These are phyloP conservation scores for Curvularia eragrostidis DNA, from an alignment of 2,329 filamentous ascomycete species.

Conservation along the genomic window DNA sequence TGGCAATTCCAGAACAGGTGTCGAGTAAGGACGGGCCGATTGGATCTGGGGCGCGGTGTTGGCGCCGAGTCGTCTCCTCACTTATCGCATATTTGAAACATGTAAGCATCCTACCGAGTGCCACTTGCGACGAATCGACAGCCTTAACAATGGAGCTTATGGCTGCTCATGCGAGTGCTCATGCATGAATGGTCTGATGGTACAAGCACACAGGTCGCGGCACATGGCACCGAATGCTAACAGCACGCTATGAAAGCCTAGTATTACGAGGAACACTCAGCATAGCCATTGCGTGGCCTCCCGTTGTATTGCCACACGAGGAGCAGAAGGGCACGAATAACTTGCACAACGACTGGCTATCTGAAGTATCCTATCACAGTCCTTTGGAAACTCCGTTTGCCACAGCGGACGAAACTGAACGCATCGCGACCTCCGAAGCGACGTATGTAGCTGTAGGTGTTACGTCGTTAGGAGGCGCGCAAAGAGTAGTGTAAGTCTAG, in stretches of 20 bases:
- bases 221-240: constrained; percentile 8
- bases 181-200: constrained; percentile 18
- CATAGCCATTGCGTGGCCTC: constrained; percentile 4
- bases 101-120: constrained; percentile 11
- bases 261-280: constrained; percentile 5
- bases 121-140: constrained; percentile 6
- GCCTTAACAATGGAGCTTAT: background rate
- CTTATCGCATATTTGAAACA: constrained; percentile 24
- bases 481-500: constrained; percentile 2
- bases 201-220: constrained; percentile 7
- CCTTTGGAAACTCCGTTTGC: constrained; percentile 1
- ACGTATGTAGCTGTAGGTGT: background rate
- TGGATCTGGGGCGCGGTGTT: constrained; percentile 1
- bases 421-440: constrained; percentile 10
- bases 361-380: constrained; percentile 3
- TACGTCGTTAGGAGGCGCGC: background rate
- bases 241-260: background rate
- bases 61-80: constrained; percentile 16
- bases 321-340: background rate
- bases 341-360: background rate
- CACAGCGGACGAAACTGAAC: constrained; percentile 7
- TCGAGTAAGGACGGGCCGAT: constrained; percentile 21
- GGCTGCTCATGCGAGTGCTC: constrained; percentile 5
- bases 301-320: background rate
- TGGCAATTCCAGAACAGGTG: constrained; percentile 19